Conservation (phyloP, 371 early-diverging fungal genomes). For the Mortierella polycephala region DNA sequence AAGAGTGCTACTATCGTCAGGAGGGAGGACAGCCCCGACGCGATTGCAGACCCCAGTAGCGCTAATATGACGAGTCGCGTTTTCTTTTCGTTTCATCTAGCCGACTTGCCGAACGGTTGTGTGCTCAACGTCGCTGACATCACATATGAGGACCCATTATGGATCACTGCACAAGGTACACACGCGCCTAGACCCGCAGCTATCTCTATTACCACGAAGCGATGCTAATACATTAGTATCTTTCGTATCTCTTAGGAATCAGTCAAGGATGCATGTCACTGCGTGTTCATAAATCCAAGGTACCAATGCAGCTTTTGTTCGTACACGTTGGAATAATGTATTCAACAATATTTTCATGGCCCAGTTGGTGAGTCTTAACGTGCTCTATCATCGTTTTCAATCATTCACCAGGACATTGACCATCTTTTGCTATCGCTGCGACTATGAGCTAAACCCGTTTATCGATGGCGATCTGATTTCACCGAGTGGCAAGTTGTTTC, state of each 20-base stretch:
- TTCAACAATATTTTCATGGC: not conserved
- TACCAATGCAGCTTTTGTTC: not conserved
- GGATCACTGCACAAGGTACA: conserved; percentile 41
- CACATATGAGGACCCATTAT: conserved; percentile 46
- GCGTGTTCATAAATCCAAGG: conserved; percentile 52
- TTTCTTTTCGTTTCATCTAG: conserved; percentile 5
- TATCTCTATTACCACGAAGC: too few relatives aligned
- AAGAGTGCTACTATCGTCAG: not conserved
- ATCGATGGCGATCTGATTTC: conserved; percentile 25
- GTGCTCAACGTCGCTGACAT: conserved; percentile 38
- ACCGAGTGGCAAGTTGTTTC: conserved; percentile 29
- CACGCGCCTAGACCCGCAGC: not conserved
- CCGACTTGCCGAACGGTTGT: conserved; percentile 44
- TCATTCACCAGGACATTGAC: conserved; percentile 36
- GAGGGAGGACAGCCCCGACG: not conserved
- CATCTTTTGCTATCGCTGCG: conserved; percentile 53
- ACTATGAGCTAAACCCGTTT: conserved; percentile 53
- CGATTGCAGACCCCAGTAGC: too few relatives aligned
- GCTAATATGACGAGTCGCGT: too few relatives aligned
- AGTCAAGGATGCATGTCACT: conserved; percentile 52
- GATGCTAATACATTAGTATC: not conserved
- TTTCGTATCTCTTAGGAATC: conserved; percentile 22
- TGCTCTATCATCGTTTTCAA: not conserved
- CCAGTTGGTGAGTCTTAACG: too few relatives aligned
- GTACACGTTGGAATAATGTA: not conserved